A percentile compares a stretch with the other conserved stretches of the same genome.
These are phyloP conservation scores for Murraya koenigii DNA, from an alignment of 345 rosid genomes.

Conservation along the genomic window DNA sequence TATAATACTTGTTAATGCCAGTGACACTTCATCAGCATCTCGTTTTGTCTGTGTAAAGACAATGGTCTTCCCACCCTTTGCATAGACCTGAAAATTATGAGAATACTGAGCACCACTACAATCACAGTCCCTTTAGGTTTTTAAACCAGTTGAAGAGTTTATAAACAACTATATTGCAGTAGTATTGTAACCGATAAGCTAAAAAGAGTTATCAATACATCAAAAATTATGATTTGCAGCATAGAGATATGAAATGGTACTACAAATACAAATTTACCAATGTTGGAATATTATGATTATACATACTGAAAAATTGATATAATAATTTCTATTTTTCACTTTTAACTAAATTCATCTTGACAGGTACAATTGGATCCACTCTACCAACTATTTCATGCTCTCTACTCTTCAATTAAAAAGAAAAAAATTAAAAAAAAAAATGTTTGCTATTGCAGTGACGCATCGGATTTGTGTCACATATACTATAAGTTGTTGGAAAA, in stretches of 20 bases:
- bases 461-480: background rate
- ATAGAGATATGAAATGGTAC: background rate
- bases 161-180: background rate
- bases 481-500: background rate
- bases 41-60: slow-evolving; percentile 94
- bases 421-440: background rate
- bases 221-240: background rate
- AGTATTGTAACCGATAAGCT: background rate
- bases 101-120: slow-evolving; percentile 2
- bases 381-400: background rate
- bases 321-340: background rate
- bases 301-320: too few relatives aligned
- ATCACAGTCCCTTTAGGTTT: background rate
- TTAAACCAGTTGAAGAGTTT: background rate
- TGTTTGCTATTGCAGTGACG: background rate
- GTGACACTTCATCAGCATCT: slow-evolving; percentile 95
- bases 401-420: background rate
- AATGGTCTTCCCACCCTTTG: slow-evolving; percentile 95
- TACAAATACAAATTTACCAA: background rate
- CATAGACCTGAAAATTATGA: slow-evolving; percentile 66
- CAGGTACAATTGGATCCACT: background rate
- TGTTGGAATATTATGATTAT: background rate
- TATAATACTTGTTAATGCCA: slow-evolving; percentile 72
- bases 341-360: background rate
- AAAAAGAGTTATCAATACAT: background rate